Evolutionary conservation across 2,329 filamentous ascomycete species (phyloP), one percentile per base, ranked within the genome.

Genomic region (Paraphaeosphaeria minitans): DNA sequence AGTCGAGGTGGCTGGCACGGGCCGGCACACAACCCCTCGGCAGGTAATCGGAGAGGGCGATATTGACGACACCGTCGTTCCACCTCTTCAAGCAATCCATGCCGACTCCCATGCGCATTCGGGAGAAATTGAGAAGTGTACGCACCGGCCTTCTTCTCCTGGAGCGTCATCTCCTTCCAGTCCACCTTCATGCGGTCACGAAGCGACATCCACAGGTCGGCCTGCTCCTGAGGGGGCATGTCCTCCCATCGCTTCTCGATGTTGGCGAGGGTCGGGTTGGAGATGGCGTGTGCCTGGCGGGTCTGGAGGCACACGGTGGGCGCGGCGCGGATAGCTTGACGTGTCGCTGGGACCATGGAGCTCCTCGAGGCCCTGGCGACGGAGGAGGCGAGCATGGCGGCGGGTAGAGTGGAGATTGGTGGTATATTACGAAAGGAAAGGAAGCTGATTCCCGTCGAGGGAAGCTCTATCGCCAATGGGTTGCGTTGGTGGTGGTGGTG

Each of bases 231-330:
- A 66, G 95, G 92, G 60, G 94, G 93, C 91, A 98, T 93, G 65
- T 84, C 87, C 85, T 99, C 95, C 95, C 95, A 99, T 84, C 95
- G 87, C 89, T 97, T 97, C 89, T 99, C 95, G 77, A 99, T 98
- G 83, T 96, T 93, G 81, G 92, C 91, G 75, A 99, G 87, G 59
- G 92, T 97, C 71, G 96, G 95, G 85, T 97, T 98, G 76, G 93
- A 96, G 82, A 99, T 96, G 78, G 94, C 93, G 80, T 97, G 93
- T 71, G 91, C 91, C 72, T 90, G 87, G 73, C 85, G 83, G 63
- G 78, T 79, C 75, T 83, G 75, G 57, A 68, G 65, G 73, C 77
- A 75, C 63, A 75, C 76, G 60, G 76, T 73, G 59, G 77, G 73
- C 47, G 68, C 66, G 59, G 66, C 61, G 56, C 64, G 64, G 59